Conservation (phyloP, 1,284 basidiomycete species). For the Gymnopus androsaceus region DNA sequence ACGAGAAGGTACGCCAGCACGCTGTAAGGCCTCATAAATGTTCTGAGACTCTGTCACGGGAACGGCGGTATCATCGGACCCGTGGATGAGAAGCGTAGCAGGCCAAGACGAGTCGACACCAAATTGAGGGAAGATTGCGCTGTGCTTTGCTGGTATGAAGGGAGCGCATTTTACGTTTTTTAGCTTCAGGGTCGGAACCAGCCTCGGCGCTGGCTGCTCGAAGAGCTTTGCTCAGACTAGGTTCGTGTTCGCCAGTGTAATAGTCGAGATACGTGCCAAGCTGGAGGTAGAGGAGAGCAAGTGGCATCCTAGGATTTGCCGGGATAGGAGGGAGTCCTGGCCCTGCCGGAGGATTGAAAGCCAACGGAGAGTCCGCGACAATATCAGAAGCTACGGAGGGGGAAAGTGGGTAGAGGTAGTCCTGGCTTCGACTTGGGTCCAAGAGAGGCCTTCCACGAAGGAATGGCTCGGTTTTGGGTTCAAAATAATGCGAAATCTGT, state of each 20-base stretch:
- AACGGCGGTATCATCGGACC: constrained; percentile 15
- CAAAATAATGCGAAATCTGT: constrained; percentile 39
- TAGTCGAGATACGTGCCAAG: constrained; percentile 62
- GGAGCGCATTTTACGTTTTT: constrained; percentile 5
- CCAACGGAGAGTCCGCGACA: constrained; percentile 47
- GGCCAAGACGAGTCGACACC: constrained; percentile 41
- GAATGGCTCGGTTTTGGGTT: constrained; percentile 38
- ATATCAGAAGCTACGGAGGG: constrained; percentile 32
- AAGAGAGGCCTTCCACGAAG: constrained; percentile 44
- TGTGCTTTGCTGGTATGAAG: constrained; percentile 41
- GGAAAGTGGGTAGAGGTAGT: constrained; percentile 34
- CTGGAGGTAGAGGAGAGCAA: constrained; percentile 59
- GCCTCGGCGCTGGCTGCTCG: constrained; percentile 25
- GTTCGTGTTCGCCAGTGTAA: constrained; percentile 54
- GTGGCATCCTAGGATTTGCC: constrained; percentile 61
- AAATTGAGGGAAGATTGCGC: constrained; percentile 55
- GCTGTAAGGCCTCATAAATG: constrained; percentile 9
- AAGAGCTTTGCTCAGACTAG: constrained; percentile 51
- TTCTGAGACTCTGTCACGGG: constrained; percentile 13
- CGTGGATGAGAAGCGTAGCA: constrained; percentile 40
- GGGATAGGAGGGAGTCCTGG: constrained; percentile 53
- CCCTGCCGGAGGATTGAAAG: constrained; percentile 47
- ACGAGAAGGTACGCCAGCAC: constrained; percentile 6
- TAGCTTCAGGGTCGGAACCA: neutral
- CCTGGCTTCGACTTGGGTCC: constrained; percentile 34